Conservation (phyloP, 192 early-diverging fungal genomes). For the Phlyctochytrium planicorne region DNA sequence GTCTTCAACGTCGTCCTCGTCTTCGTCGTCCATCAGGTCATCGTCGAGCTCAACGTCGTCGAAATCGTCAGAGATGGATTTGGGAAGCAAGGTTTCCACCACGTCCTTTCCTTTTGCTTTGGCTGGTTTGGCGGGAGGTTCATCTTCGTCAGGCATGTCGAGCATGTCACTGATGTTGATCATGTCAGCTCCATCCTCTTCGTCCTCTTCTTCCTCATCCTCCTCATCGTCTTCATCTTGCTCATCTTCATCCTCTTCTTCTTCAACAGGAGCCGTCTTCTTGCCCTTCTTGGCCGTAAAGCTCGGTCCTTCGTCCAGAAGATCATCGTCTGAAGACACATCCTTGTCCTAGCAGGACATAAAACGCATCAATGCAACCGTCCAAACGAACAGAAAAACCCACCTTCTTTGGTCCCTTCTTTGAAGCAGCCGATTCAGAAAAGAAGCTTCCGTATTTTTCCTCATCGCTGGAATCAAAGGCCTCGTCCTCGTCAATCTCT, state of each 20-base stretch:
- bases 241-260: constrained; percentile 34
- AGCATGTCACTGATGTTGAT: constrained; percentile 53
- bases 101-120: constrained; percentile 4
- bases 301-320: constrained; percentile 11
- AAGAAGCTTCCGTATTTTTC: constrained; percentile 78
- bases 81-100: constrained; percentile 15
- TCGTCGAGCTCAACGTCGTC: constrained; percentile 17
- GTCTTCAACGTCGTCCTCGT: constrained; percentile 29
- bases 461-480: constrained; percentile 83
- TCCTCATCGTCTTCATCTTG: constrained; percentile 36
- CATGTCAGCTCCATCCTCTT: constrained; percentile 46
- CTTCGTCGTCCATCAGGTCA: constrained; percentile 11
- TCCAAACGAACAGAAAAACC: constrained; percentile 12
- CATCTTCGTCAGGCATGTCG: constrained; percentile 5
- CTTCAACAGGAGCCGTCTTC: constrained; percentile 33
- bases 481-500: constrained; percentile 89
- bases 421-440: constrained; percentile 31
- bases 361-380: constrained; percentile 11
- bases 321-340: constrained; percentile 18
- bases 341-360: no score
- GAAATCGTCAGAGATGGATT: constrained; percentile 3
- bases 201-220: constrained; percentile 34
- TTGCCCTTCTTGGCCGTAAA: constrained; percentile 37
- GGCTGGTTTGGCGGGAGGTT: constrained; percentile 4
- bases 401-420: constrained; percentile 14